Base-by-base conservation (phyloP, 2,329 filamentous ascomycete species). In the Epichloe glyceriae region DNA sequence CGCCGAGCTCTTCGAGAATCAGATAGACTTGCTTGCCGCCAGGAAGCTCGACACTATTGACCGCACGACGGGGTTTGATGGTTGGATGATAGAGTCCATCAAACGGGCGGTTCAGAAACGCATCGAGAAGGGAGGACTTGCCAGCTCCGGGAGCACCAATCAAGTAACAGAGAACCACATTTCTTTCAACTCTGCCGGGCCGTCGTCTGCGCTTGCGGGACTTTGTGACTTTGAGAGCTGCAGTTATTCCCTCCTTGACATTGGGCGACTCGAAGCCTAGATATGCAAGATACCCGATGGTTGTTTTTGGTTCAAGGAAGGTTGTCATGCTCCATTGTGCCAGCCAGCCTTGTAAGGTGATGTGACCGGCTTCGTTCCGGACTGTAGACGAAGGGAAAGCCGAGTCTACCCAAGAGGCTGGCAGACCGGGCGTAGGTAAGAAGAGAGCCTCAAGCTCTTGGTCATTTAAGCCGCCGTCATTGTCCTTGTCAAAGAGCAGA, bases 291-390 rank as follows among this genome's bases (percentile, higher is more conserved):
- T 98, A 98, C 59, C 94, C 90, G 4, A 98, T 76, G 0, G 93
- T 97, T 0, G 88, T 96, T 64, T 93, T 94, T 12, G 93, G 91
- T 51, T 94, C 90, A 53, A 94, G 82, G 61, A 97, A 98, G 0
- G 93, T 98, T 0, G 93, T 98, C 93, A 98, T 98, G 64, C 90
- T 96, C 93, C 93, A 98, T 61, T 98, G 93, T 4, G 93, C 93
- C 38, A 98, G 79, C 93, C 93, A 98, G 2, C 93, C 93, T 66
- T 98, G 93, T 4, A 98, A 74, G 1, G 93, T 98, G 54, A 98
- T 90, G 64, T 97, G 82, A 0, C 93, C 93, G 8, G 88, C 88
- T 67, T 98, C 93, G 62, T 96, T 97, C 41, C 88, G 84, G 17
- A 97, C 91, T 0, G 93, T 96, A 22, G 88, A 95, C 0, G 86